These are phyloP conservation scores for Globisporangium irregulare DNA, from an alignment of 352 stramenopile species.

Conservation along the genomic window DNA sequence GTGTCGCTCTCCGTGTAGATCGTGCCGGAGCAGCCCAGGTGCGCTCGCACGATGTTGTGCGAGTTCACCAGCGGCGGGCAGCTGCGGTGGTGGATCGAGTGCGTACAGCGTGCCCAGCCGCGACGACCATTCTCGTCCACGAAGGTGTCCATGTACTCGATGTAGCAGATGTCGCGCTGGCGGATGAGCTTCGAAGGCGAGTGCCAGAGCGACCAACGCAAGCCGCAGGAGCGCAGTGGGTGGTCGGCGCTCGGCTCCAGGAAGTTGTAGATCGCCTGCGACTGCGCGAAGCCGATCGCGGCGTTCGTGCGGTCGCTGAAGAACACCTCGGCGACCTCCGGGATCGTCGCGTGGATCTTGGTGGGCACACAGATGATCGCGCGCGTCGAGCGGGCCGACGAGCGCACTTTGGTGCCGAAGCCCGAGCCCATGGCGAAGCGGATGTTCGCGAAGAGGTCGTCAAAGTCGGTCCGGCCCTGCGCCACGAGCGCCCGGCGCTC, in stretches of 20 bases:
- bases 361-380: constrained; percentile 46
- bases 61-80: constrained; percentile 48
- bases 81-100: constrained; percentile 64
- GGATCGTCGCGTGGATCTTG: constrained; percentile 45
- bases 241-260: constrained; percentile 39
- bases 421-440: constrained; percentile 34
- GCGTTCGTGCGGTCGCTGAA: constrained; percentile 55
- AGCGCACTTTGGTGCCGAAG: constrained; percentile 49
- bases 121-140: constrained; percentile 48
- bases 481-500: constrained; percentile 36
- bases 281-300: constrained; percentile 59
- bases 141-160: constrained; percentile 70
- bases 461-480: constrained; percentile 30
- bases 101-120: constrained; percentile 58
- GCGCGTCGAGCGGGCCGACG: constrained; percentile 46
- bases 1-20: constrained; percentile 59
- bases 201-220: constrained; percentile 69
- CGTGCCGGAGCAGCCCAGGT: constrained; percentile 56
- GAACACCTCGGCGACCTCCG: constrained; percentile 59
- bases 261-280: constrained; percentile 55
- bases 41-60: constrained; percentile 53
- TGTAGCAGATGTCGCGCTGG: constrained; percentile 56
- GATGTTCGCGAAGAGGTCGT: constrained; percentile 40
- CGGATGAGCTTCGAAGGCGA: constrained; percentile 56
- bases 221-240: constrained; percentile 45